phyloP scores from a whole-genome alignment of 805 yeast species.

The Blastobotrys muscicola region DNA sequence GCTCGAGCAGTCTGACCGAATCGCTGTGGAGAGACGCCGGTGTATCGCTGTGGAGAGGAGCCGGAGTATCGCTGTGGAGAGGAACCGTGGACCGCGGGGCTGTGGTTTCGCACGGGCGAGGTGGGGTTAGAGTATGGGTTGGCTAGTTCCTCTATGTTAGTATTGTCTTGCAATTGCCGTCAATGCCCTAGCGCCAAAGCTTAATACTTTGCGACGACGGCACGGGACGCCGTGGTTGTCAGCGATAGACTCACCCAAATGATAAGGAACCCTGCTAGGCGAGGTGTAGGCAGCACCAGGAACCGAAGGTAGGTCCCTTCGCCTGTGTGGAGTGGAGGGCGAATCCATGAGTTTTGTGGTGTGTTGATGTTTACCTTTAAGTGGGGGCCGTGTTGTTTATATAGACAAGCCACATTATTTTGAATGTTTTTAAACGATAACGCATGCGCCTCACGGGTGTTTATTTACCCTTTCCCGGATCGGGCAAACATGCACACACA shows the following conservation, averaged over 20 bases:
- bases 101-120: constrained; percentile 8
- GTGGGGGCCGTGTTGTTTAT: too few species aligned
- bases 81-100: constrained; percentile 1
- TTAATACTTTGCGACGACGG: too few species aligned
- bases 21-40: constrained; percentile 16
- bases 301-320: constrained; percentile 14
- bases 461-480: not conserved
- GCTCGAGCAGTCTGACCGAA: constrained; percentile 46
- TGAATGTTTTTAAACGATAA: too few species aligned
- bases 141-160: constrained; percentile 13
- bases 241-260: constrained; percentile 9
- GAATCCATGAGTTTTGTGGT: constrained; percentile 2
- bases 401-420: too few species aligned
- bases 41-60: constrained; percentile 1
- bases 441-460: not conserved
- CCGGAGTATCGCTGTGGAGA: constrained; percentile 6
- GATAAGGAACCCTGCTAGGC: constrained; percentile 14
- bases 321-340: constrained; percentile 5
- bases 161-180: not conserved
- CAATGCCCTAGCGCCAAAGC: too few species aligned
- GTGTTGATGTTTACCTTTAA: too few species aligned
- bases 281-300: constrained; percentile 11
- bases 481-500: not conserved
- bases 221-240: not conserved
- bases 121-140: constrained; percentile 10